Evolutionary conservation across 441 rosid species (phyloP).

Genomic region (Populus hybrid): DNA sequence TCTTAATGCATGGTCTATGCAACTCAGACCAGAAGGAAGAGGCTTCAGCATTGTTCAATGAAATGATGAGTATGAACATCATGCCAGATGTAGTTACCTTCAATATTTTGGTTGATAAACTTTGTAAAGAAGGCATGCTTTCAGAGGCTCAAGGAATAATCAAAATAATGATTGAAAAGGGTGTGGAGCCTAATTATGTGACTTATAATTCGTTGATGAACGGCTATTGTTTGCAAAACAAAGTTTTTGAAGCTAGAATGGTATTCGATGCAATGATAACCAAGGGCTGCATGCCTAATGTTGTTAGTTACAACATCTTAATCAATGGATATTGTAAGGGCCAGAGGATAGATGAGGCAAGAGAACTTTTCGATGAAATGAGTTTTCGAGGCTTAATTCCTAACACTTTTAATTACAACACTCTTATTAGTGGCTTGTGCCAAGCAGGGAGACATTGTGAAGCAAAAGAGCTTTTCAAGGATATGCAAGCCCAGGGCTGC

Average conservation of each 20-base stretch:
- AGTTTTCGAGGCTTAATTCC: not conserved
- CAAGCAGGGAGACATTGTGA: not conserved
- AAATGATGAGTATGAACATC: slow-evolving; percentile 12
- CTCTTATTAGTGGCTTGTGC: not conserved
- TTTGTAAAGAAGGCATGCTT: not conserved
- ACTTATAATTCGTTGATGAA: not conserved
- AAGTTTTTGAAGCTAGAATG: not conserved
- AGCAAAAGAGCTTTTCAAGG: not conserved
- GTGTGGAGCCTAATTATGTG: not conserved
- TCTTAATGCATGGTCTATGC: slow-evolving; percentile 21
- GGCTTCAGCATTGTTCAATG: not conserved
- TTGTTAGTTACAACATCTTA: not conserved
- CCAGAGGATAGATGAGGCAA: not conserved
- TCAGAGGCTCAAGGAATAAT: not conserved
- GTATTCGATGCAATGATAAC: not conserved
- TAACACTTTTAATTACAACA: not conserved
- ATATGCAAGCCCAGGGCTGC: not conserved
- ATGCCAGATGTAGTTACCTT: slow-evolving; percentile 12
- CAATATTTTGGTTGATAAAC: slow-evolving; percentile 3
- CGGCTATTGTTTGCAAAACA: not conserved
- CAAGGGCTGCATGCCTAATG: not conserved
- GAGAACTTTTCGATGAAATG: not conserved
- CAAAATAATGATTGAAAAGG: not conserved
- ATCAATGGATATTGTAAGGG: not conserved
- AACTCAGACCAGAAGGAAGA: slow-evolving; percentile 1